These are phyloP conservation scores for Purpureocillium lavendulum DNA, from an alignment of 2,329 filamentous ascomycete species.

Conservation along the genomic window DNA sequence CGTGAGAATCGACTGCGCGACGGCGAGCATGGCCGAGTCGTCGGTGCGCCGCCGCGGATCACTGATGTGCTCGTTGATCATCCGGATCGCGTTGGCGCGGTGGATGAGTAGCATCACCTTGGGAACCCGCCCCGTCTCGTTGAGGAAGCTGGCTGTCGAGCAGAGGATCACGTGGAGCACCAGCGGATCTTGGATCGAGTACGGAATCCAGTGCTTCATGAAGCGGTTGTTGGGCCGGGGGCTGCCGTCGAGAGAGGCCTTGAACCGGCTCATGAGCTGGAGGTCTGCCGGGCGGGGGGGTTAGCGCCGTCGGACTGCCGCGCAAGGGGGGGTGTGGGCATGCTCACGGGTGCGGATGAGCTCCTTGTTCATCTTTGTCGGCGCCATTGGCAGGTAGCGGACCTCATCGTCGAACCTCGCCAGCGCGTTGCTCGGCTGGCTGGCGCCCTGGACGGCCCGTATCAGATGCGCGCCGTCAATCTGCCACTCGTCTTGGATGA, in stretches of 20 bases:
- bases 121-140: constrained; percentile 38
- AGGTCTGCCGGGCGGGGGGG: constrained; percentile 31
- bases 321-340: not conserved
- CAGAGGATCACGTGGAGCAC: constrained; percentile 40
- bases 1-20: constrained; percentile 39
- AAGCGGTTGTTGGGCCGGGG: constrained; percentile 34
- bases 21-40: constrained; percentile 37
- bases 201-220: constrained; percentile 38
- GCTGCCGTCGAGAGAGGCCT: constrained; percentile 39
- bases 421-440: constrained; percentile 12
- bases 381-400: constrained; percentile 30
- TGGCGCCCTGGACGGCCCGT: constrained; percentile 11
- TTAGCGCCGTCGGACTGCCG: no score
- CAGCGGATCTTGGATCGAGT: constrained; percentile 39
- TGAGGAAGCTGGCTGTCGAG: constrained; percentile 41
- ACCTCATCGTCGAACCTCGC: constrained; percentile 25
- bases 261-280: constrained; percentile 41
- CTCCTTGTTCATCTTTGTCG: constrained; percentile 35
- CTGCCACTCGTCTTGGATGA: constrained; percentile 20
- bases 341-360: constrained; percentile 37
- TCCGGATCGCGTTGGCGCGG: constrained; percentile 32
- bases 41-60: constrained; percentile 25
- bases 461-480: constrained; percentile 17
- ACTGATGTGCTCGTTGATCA: constrained; percentile 39
- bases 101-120: constrained; percentile 32